Conservation (phyloP, 1,139 yeast genomes). For the Nadsonia starkeyi-henricii region DNA sequence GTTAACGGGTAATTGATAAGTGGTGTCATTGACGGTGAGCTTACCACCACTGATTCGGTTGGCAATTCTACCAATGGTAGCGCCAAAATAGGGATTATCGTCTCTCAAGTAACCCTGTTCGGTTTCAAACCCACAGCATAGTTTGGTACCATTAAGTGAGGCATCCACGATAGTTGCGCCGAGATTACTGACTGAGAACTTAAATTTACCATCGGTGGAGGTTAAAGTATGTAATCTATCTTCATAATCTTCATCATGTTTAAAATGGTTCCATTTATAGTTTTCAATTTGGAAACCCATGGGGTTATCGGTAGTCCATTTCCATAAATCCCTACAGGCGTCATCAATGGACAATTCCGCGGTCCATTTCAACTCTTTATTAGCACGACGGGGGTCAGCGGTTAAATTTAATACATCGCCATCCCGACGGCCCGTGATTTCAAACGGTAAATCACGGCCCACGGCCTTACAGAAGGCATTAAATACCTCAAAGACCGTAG, state of each 20-base stretch:
- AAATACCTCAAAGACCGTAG: slow-evolving; percentile 63
- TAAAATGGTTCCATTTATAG: background rate
- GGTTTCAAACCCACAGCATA: too few species aligned
- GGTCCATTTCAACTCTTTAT: slow-evolving; percentile 50
- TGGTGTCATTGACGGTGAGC: slow-evolving; percentile 30
- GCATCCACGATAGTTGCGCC: too few species aligned
- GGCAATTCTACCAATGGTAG: slow-evolving; percentile 52
- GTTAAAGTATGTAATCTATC: too few species aligned
- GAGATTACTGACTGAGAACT: too few species aligned
- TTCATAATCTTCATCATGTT: too few species aligned
- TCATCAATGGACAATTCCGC: slow-evolving; percentile 43
- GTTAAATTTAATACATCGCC: slow-evolving; percentile 72
- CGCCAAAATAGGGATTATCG: slow-evolving; percentile 41
- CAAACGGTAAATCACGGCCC: slow-evolving; percentile 54
- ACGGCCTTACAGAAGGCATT: slow-evolving; percentile 54
- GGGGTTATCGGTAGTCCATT: slow-evolving; percentile 62
- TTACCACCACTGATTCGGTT: slow-evolving; percentile 41
- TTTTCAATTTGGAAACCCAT: slow-evolving; percentile 35
- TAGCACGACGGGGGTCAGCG: slow-evolving; percentile 57
- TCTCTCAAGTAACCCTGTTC: too few species aligned
- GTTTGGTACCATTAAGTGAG: too few species aligned
- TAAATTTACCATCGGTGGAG: too few species aligned
- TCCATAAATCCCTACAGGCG: slow-evolving; percentile 67
- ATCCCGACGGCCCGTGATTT: slow-evolving; percentile 51
- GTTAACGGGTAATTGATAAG: slow-evolving; percentile 31